Evolutionary conservation across 352 stramenopile species (phyloP), one percentile per base, ranked within the genome.

Genomic region (Pythium angustatum): DNA sequence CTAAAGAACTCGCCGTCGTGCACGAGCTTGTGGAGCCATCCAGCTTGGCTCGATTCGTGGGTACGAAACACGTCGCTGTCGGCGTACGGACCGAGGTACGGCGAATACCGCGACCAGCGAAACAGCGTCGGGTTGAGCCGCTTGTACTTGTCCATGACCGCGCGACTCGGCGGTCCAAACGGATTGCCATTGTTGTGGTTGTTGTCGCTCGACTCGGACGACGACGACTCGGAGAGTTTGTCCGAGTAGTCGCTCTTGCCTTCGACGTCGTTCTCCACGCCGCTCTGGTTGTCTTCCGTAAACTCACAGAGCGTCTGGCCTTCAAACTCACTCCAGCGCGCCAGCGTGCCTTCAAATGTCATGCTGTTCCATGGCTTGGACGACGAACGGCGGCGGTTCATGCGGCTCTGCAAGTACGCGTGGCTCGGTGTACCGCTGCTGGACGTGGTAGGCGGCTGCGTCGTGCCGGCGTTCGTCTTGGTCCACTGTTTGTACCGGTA

Each of bases 1-100:
- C 75, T 74, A 49, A 85, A 93, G 55, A 91, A 90, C 50, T 93
- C 84, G 52, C 82, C 82, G 40, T 90, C 83, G 26, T 84, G 71
- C 9, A 71, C 82, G 7, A 93, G 61, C 60, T 77, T 81, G n/a
- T 73, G 66, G 3, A 89, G 50, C 80, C 79, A 87, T 26, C 64
- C 75, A 5, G 71, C 63, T n/a, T 70, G 66, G 24, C 64, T 68
- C 22, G 71, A 50, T 28, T 81, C 78, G 27, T 78, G 70, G 43
- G 82, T 77, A 14, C 67, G 73, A 59, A 90, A 86, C n/a, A 90
- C 77, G 24, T 90, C 78, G 6, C 54, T 71, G 58, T 91, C 81
- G 0, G 77, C 55, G 30, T 83, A 86, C 9, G 77, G 69, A 0
- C 67, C 68, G 14, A 90, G 50, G 52, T 90, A 91, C 5, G 83